phyloP scores from a whole-genome alignment of 331 rosid genomes.

The Pyracantha coccinea region DNA sequence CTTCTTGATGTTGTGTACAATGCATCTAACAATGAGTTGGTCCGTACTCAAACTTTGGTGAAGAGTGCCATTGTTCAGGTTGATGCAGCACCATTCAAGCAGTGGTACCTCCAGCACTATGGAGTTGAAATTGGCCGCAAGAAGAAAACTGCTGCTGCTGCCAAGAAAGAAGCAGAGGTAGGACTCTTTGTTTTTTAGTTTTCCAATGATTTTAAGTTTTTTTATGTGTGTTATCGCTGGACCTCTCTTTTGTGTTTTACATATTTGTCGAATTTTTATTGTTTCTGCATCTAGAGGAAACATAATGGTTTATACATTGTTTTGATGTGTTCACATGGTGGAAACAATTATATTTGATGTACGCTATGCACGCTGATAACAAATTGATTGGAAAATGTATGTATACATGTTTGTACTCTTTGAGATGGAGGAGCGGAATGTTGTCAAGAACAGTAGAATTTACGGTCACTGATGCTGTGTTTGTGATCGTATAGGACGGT shows the following conservation, averaged over 20 bases:
- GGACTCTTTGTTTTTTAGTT: neutral
- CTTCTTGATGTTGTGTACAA: slow-evolving; percentile 34
- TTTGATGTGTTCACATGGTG: neutral
- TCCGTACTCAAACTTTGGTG: slow-evolving; percentile 35
- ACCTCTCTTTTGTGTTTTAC: neutral
- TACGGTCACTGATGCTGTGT: neutral
- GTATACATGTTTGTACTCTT: neutral
- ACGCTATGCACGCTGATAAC: neutral
- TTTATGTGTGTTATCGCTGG: neutral
- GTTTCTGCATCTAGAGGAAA: neutral
- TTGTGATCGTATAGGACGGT: slow-evolving; percentile 26
- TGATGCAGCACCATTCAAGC: slow-evolving; percentile 40
- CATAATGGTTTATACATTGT: neutral
- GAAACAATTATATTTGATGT: neutral
- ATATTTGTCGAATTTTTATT: neutral
- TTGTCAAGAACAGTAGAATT: neutral
- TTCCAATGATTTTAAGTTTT: too few species aligned
- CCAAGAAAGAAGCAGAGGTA: slow-evolving; percentile 29
- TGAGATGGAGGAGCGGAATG: neutral
- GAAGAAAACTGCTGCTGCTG: slow-evolving; percentile 24
- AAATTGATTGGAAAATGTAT: neutral
- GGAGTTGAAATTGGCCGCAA: slow-evolving; percentile 36
- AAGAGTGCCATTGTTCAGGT: slow-evolving; percentile 34
- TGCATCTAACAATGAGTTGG: slow-evolving; percentile 35
- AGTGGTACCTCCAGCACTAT: slow-evolving; percentile 36